Percentiles rank a stretch among this genome's conserved stretches.
These are phyloP conservation scores for Arthrinium phaeospermum DNA, from an alignment of 2,329 filamentous ascomycete species.

Conservation along the genomic window DNA sequence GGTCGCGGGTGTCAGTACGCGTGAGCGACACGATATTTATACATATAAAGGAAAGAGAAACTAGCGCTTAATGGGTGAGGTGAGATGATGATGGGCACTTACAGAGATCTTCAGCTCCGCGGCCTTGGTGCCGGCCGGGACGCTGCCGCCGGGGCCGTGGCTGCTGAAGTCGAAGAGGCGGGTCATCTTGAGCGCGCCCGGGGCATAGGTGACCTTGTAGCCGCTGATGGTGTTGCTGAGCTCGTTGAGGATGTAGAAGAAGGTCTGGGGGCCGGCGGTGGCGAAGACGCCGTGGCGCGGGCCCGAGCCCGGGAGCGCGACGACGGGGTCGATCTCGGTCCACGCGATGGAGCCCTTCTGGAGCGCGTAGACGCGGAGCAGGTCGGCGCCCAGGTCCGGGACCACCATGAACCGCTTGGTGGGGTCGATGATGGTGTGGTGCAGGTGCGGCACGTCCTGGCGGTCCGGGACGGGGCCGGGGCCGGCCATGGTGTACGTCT, in stretches of 20 bases:
- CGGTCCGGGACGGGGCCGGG: conserved; percentile 23
- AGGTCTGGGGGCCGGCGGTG: conserved; percentile 47
- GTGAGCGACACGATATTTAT: not conserved
- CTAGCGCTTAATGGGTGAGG: not conserved
- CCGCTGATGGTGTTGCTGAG: conserved; percentile 61
- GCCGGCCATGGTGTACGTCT: conserved; percentile 21
- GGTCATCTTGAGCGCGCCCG: conserved; percentile 49
- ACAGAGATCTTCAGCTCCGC: conserved; percentile 66
- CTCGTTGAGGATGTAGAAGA: conserved; percentile 67
- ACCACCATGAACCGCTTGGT: conserved; percentile 22
- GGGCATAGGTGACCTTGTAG: conserved; percentile 60
- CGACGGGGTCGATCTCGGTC: conserved; percentile 47
- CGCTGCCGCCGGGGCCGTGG: conserved; percentile 49
- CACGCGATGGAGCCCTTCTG: conserved; percentile 51
- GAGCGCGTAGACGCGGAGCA: conserved; percentile 62
- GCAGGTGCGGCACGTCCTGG: conserved; percentile 24
- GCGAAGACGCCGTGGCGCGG: conserved; percentile 70
- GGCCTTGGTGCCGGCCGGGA: conserved; percentile 50
- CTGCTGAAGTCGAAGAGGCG: conserved; percentile 54
- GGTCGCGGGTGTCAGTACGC: conserved; percentile 18
- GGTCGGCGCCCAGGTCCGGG: conserved; percentile 49
- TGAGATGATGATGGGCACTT: conserved; percentile 39
- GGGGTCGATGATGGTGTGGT: conserved; percentile 25
- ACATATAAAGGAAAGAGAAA: not conserved
- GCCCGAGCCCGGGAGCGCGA: conserved; percentile 59